These are phyloP conservation scores for Endogone sp. DNA, from an alignment of 192 early-diverging fungal species.

Conservation along the genomic window DNA sequence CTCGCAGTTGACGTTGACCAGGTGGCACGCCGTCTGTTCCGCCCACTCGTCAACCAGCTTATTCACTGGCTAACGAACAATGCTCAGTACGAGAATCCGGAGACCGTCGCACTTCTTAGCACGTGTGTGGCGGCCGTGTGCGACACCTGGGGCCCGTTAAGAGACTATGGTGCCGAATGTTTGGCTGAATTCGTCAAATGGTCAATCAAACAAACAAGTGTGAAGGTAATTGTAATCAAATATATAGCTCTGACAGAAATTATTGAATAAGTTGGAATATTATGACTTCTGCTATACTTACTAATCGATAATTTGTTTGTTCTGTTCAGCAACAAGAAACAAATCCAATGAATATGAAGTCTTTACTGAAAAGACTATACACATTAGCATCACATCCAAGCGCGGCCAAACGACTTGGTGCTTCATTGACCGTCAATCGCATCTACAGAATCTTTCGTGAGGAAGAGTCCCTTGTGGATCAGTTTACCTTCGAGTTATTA, in stretches of 20 bases:
- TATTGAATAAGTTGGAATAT: too few species aligned
- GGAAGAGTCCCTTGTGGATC: constrained; percentile 55
- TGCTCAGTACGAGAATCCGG: constrained; percentile 70
- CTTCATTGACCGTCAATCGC: constrained; percentile 62
- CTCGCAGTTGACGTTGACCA: constrained; percentile 69
- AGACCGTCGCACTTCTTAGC: constrained; percentile 67
- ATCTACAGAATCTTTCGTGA: constrained; percentile 71
- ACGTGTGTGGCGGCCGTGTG: constrained; percentile 64
- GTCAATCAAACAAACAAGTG: constrained; percentile 65
- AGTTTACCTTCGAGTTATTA: constrained; percentile 65
- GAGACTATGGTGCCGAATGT: constrained; percentile 76
- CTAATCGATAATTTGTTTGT: constrained; percentile 1
- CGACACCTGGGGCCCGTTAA: constrained; percentile 41
- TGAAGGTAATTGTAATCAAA: constrained; percentile 13
- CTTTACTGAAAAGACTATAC: constrained; percentile 64
- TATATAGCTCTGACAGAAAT: too few species aligned
- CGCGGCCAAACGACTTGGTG: constrained; percentile 61
- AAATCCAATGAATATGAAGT: constrained; percentile 67
- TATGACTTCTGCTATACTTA: constrained; percentile 15
- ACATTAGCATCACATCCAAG: constrained; percentile 56
- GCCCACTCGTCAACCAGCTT: constrained; percentile 57
- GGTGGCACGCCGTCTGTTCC: constrained; percentile 65
- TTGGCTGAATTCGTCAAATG: constrained; percentile 70
- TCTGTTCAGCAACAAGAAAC: constrained; percentile 31
- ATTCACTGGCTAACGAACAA: constrained; percentile 83